Base-by-base conservation (phyloP, 805 yeast genomes). In the Komagataella kurtzmanii region DNA sequence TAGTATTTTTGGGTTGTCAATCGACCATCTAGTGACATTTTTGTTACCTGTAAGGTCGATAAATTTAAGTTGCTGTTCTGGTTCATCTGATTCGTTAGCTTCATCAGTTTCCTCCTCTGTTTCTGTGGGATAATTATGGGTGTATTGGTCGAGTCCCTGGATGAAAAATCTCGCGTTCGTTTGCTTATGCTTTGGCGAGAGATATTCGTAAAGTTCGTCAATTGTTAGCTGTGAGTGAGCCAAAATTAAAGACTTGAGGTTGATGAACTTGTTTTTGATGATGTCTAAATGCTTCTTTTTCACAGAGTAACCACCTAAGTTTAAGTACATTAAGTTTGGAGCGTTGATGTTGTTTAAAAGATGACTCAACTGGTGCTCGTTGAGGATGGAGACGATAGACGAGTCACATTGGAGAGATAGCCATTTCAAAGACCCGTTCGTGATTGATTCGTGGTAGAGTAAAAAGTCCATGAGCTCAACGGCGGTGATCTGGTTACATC, bases 391-490 rank as follows among this genome's bases (percentile, higher is more conserved):
- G 5, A 74, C 78, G 45, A 76, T 78, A 52, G 73, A 75, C 23
- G 76, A 70, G 58, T 77, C 81, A 51, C 75, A 73, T 55, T 77
- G 81, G 49, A 78, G 61, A 54, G 74, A 76, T 44, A 78, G 67
- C 82, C 82, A 78, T 48, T 65, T 59, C 46, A 78, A 64, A 17
- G 71, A 64, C 7, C 70, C 71, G 7, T 51, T 49, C 19, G 61
- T 57, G 3, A 76, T 73, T 0, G 91, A 74, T 0, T 93, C 89
- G 66, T 88, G 95, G 55, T 77, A 75, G 2, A 81, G 74, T 54
- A 88, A 71, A 57, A 88, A 84, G 56, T 78, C 79, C 55, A 85
- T 74, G 51, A 88, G 67, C 44, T 84, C 90, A 56, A 83, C 76
- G 3, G 91, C 83, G 19, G 88, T 79, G 49, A 88, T 70, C 57